Evolutionary conservation across 192 early-diverging fungal genomes (phyloP), one percentile per base, ranked within the genome.

Genomic region (Phlyctochytrium arcticum): DNA sequence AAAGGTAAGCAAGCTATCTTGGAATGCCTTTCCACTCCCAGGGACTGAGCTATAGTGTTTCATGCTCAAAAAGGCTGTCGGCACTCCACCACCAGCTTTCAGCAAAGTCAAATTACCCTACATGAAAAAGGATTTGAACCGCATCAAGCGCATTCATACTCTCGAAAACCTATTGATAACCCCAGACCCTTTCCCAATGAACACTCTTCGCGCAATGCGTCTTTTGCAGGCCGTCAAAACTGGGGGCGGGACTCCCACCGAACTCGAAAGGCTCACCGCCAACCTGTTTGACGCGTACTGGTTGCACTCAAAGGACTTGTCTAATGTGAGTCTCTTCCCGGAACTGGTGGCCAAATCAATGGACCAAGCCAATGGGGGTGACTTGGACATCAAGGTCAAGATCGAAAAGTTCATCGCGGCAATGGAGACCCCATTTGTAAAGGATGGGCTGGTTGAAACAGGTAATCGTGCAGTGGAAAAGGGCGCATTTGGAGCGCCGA

Each of bases 401-500:
- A 34, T 34, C 17, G 57, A 68, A 60, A 26, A 21, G 33, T 26
- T 24, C 31, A 19, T 68, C 19, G 36, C n/a, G 26, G 10, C 5
- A n/a, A 51, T 44, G 49, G 27, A 58, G 9, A 47, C 37, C 26
- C 34, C 27, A 7, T 7, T 31, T 33, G 68, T 77, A 34, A 80
- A 80, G 35, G 36, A 64, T 19, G 69, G 31, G 2, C 39, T 64
- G 24, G 51, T 51, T 68, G n/a, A 51, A 24, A 9, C 37, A 10
- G 8, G 65, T 53, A 7, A 62, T 36, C 62, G 64, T 6, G 61
- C 62, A 9, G 48, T 73, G 4, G 66, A 77, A 32, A 36, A 53
- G n/a, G 79, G 79, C 36, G 66, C 64, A 32, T 77, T 71, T 68
- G 79, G 79, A 3, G 51, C 64, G 6, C 79, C 79, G 24, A 76